These are phyloP conservation scores for Marasmius oreades DNA, from an alignment of 1,284 basidiomycete species.

Conservation along the genomic window DNA sequence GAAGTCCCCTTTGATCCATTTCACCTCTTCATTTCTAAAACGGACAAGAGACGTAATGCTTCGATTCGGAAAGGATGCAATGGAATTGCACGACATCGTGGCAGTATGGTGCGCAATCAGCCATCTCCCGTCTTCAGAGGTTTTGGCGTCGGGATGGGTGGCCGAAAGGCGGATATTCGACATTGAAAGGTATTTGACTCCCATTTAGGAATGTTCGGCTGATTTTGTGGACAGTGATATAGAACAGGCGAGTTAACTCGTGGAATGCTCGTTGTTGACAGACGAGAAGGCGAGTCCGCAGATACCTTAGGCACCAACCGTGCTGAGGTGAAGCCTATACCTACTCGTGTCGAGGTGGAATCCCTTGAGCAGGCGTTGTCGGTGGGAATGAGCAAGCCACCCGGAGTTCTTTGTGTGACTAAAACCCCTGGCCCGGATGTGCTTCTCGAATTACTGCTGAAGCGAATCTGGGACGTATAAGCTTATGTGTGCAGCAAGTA, in stretches of 20 bases:
- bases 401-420: constrained; percentile 50
- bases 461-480: constrained; percentile 55
- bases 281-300: constrained; percentile 54
- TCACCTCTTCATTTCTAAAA: constrained; percentile 78
- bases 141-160: constrained; percentile 46
- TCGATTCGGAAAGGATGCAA: constrained; percentile 72
- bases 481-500: background rate
- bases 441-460: constrained; percentile 45
- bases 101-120: constrained; percentile 79
- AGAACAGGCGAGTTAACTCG: constrained; percentile 56
- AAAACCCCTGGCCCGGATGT: constrained; percentile 53
- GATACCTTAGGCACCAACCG: constrained; percentile 64
- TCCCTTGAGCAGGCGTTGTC: constrained; percentile 8
- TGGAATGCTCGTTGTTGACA: constrained; percentile 74
- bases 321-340: constrained; percentile 45
- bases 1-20: constrained; percentile 62
- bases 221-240: background rate
- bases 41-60: constrained; percentile 70
- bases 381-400: constrained; percentile 6
- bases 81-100: constrained; percentile 84
- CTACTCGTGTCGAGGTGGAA: constrained; percentile 52
- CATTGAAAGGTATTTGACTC: constrained; percentile 57
- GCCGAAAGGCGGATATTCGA: constrained; percentile 53
- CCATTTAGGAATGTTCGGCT: background rate
- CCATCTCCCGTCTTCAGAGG: constrained; percentile 47